A percentile compares a stretch with the other conserved stretches of the same genome.
phyloP scores from a whole-genome alignment of 2,329 filamentous ascomycete genomes.

The Cladophialophora immunda region DNA sequence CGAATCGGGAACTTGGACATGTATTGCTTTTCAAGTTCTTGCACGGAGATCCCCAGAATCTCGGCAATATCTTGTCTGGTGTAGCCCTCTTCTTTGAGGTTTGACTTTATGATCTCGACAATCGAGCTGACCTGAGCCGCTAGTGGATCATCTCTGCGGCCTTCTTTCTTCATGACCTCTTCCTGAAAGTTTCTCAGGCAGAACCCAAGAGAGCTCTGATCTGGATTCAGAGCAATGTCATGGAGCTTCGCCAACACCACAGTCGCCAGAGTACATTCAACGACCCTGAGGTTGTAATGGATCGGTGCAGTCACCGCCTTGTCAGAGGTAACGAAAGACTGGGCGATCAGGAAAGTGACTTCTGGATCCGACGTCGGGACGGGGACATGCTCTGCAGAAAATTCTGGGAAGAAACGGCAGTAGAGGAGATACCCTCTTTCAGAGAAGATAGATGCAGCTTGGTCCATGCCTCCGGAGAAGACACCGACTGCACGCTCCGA shows the following conservation, averaged over 20 bases:
- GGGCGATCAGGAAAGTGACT: slow-evolving; percentile 89
- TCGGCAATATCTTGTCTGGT: slow-evolving; percentile 83
- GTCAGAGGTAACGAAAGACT: slow-evolving; percentile 92
- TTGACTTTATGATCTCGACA: slow-evolving; percentile 72
- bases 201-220: slow-evolving; percentile 82
- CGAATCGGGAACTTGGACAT: slow-evolving; percentile 89
- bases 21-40: slow-evolving; percentile 78
- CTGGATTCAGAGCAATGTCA: slow-evolving; percentile 72
- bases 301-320: slow-evolving; percentile 93
- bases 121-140: slow-evolving; percentile 77
- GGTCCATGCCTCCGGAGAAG: slow-evolving; percentile 98
- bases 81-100: slow-evolving; percentile 83
- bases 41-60: slow-evolving; percentile 72
- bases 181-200: slow-evolving; percentile 89
- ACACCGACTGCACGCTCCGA: slow-evolving; percentile 94
- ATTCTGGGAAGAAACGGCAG: slow-evolving; percentile 83
- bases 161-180: slow-evolving; percentile 70
- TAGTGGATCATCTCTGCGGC: slow-evolving; percentile 58
- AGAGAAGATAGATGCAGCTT: slow-evolving; percentile 94
- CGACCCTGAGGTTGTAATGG: slow-evolving; percentile 95
- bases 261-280: slow-evolving; percentile 91
- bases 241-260: slow-evolving; percentile 69
- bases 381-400: slow-evolving; percentile 78
- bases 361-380: slow-evolving; percentile 85
- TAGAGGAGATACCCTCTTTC: slow-evolving; percentile 85